phyloP scores from a whole-genome alignment of 805 yeast species.

The Scheffersomyces spartinae region DNA sequence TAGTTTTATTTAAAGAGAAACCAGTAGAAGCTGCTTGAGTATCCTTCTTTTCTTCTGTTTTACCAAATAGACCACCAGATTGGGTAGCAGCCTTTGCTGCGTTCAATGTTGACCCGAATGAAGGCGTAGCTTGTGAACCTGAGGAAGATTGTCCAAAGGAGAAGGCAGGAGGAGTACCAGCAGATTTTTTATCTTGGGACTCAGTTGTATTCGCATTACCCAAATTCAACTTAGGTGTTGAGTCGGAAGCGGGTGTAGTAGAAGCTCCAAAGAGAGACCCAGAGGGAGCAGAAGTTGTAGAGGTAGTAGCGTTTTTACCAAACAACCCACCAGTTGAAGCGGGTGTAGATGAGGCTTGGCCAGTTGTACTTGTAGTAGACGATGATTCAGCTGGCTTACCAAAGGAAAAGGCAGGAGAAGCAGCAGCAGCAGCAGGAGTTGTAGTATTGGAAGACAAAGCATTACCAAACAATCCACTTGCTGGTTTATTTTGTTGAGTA shows the following conservation, averaged over 20 bases:
- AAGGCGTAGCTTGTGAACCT: not conserved
- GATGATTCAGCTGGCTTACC: slow-evolving; percentile 9
- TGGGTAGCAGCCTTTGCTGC: slow-evolving; percentile 3
- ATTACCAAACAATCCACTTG: slow-evolving; percentile 1
- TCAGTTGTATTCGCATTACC: no score
- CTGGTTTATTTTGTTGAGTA: no score
- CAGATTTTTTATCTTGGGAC: slow-evolving; percentile 5
- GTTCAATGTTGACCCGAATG: not conserved
- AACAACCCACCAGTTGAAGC: slow-evolving; percentile 5
- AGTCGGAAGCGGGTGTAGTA: no score
- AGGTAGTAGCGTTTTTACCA: slow-evolving; percentile 1
- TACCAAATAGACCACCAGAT: slow-evolving; percentile 12
- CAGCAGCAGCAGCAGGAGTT: slow-evolving; percentile 3
- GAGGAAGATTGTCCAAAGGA: slow-evolving; percentile 2
- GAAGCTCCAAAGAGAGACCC: slow-evolving; percentile 2
- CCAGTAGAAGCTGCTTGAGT: slow-evolving; percentile 4
- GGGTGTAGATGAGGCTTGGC: slow-evolving; percentile 11
- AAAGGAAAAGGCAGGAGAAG: slow-evolving; percentile 10
- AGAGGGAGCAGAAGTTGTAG: not conserved
- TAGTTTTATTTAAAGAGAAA: slow-evolving; percentile 7
- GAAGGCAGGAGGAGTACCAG: slow-evolving; percentile 7
- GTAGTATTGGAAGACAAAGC: no score
- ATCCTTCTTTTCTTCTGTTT: slow-evolving; percentile 5
- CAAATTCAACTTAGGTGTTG: no score
- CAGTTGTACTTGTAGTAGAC: slow-evolving; percentile 4